phyloP scores from a whole-genome alignment of 2,329 filamentous ascomycete species.

The Cladophialophora bantiana region DNA sequence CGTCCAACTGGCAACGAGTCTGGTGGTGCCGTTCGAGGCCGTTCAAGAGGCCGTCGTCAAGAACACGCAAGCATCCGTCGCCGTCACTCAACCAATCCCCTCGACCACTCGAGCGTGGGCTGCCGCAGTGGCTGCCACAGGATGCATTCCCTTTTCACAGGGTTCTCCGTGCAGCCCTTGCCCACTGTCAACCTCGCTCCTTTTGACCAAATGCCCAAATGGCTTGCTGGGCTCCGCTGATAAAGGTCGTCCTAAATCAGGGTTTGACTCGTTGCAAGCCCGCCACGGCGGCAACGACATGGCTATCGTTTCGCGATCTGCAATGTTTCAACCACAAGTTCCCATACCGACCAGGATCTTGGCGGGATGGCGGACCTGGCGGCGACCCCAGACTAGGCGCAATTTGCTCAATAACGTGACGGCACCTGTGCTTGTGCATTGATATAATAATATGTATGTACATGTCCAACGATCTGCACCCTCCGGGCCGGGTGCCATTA shows the following conservation, averaged over 20 bases:
- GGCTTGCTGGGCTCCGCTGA: conserved; percentile 7
- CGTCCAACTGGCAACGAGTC: not conserved
- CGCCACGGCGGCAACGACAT: conserved; percentile 21
- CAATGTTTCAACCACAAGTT: not conserved
- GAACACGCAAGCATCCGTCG: conserved; percentile 29
- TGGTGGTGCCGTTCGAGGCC: conserved; percentile 6
- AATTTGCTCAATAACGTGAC: conserved; percentile 29
- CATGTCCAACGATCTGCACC: conserved; percentile 7
- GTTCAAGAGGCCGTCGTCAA: conserved; percentile 33
- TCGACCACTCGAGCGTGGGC: conserved; percentile 27
- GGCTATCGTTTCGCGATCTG: conserved; percentile 12
- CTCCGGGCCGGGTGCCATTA: conserved; percentile 16
- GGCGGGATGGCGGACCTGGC: conserved; percentile 19
- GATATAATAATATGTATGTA: conserved; percentile 10
- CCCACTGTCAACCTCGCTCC: conserved; percentile 7
- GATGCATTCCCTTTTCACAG: conserved; percentile 14
- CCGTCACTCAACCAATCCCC: conserved; percentile 33
- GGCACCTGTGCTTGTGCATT: conserved; percentile 16
- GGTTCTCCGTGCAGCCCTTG: conserved; percentile 9
- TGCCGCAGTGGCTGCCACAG: conserved; percentile 35
- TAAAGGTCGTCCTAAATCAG: not conserved
- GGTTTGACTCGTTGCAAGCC: conserved; percentile 9
- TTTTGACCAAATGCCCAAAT: not conserved
- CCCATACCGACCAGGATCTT: conserved; percentile 20
- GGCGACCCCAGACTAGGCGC: conserved; percentile 22